Base-by-base conservation (phyloP, 768 basidiomycete genomes). In the Terana coerulea region DNA sequence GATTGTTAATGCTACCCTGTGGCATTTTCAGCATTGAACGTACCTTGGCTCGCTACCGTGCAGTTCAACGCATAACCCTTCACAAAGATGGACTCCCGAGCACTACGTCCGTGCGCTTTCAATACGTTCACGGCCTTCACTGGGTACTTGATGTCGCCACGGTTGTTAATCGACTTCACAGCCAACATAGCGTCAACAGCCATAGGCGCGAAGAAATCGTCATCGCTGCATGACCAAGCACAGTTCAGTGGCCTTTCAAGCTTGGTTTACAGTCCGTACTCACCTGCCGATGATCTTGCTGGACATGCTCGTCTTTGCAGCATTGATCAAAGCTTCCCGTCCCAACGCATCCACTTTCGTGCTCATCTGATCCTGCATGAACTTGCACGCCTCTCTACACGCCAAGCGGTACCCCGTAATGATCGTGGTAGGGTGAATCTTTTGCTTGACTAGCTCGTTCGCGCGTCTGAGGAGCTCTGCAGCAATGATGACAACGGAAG, bases 171-270 rank as follows among this genome's bases (percentile, higher is more conserved):
- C 5, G 93, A 94, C 74, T 86, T 94, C 49, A 99, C 97, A 3
- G 97, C 88, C 40, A 94, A 80, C 93, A 99, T 98, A 25, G 97
- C 97, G 59, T 98, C 95, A 12, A 99, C 97, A 45, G 95, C 94
- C 86, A 99, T 91, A 40, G 97, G 95, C 10, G 95, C 95, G 68
- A 98, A 99, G 47, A 98, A 76, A 66, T 97, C 95, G 61, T 95
- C 95, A 67, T 99, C 97, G 51, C 97, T 98, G 62, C 11, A 21
- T 34, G 45, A n/a, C n/a, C n/a, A n/a, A n/a, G n/a, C n/a, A n/a
- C n/a, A n/a, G n/a, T n/a, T 9, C 12, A 49, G 22, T 47, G n/a
- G 37, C 19, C 12, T 37, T 41, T 31, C 45, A 43, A 53, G n/a
- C n/a, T n/a, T n/a, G n/a, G n/a, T n/a, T n/a, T n/a, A n/a, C n/a